Percentiles rank a stretch among this genome's conserved stretches.
phyloP scores from a whole-genome alignment of 306 rosid species.

The Vicia villosa region DNA sequence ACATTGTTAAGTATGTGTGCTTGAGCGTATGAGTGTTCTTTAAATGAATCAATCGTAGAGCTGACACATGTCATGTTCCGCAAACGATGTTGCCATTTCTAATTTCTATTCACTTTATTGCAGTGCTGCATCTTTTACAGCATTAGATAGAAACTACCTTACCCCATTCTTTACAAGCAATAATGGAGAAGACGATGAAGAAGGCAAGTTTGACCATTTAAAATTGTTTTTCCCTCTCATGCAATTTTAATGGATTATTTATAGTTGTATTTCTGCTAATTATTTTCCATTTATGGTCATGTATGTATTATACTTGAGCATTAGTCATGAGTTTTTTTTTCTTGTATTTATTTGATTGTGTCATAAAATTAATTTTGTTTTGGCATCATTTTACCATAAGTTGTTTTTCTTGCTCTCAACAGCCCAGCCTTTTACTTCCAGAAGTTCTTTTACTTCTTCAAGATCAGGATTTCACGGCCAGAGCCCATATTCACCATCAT shows the following conservation, averaged over 20 bases:
- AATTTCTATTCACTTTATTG: constrained; percentile 39
- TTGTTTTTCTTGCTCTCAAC: constrained; percentile 39
- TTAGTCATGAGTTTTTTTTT: not conserved
- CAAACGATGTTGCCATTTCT: not conserved
- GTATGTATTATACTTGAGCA: not conserved
- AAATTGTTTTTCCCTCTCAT: not conserved
- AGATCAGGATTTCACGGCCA: constrained; percentile 47
- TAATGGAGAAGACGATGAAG: constrained; percentile 81
- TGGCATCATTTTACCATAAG: constrained; percentile 14
- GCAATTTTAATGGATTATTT: constrained; percentile 20
- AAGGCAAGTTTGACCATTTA: constrained; percentile 58
- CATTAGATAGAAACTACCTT: constrained; percentile 85
- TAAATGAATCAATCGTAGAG: not conserved
- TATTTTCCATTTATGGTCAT: constrained; percentile 27
- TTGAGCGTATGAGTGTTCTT: not conserved
- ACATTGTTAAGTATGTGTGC: constrained; percentile 1
- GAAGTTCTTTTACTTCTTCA: constrained; percentile 48
- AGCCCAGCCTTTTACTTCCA: constrained; percentile 60
- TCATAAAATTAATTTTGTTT: constrained; percentile 20
- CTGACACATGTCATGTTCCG: not conserved
- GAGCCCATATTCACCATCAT: constrained; percentile 32
- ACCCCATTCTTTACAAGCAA: constrained; percentile 97
- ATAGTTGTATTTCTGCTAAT: not conserved
- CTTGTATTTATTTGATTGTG: not conserved
- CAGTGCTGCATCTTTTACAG: constrained; percentile 89